phyloP scores from a whole-genome alignment of 2,329 filamentous ascomycete species.

The Aspergillus udagawae region DNA sequence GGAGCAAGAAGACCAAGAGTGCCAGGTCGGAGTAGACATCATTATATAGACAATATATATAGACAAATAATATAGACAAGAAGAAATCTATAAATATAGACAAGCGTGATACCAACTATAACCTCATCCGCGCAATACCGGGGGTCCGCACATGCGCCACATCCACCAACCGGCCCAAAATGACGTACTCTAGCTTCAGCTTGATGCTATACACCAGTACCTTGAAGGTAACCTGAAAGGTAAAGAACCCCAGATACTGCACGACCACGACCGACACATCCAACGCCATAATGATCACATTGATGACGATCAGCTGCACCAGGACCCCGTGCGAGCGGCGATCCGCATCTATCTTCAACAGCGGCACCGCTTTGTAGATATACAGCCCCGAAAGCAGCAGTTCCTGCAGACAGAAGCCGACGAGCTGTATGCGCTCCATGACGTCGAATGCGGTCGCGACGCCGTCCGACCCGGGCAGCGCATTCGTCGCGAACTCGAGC shows the following conservation, averaged over 20 bases:
- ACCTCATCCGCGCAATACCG: constrained; percentile 2
- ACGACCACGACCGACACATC: constrained; percentile 40
- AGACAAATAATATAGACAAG: too few species aligned
- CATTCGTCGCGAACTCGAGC: constrained; percentile 40
- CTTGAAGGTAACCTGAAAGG: constrained; percentile 44
- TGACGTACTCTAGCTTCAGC: constrained; percentile 46
- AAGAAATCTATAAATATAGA: neutral
- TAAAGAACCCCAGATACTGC: constrained; percentile 40
- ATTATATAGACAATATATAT: neutral
- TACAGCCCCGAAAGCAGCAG: constrained; percentile 50
- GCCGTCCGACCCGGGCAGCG: constrained; percentile 8
- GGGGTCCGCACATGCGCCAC: constrained; percentile 10
- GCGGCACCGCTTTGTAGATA: constrained; percentile 49
- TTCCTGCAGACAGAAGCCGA: constrained; percentile 54
- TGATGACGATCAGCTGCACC: constrained; percentile 46
- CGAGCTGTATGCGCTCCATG: constrained; percentile 53
- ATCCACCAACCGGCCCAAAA: constrained; percentile 39
- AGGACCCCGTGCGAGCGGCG: constrained; percentile 34
- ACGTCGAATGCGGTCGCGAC: constrained; percentile 36
- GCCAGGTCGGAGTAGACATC: constrained; percentile 29
- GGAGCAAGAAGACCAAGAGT: constrained; percentile 47
- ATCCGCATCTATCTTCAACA: constrained; percentile 43
- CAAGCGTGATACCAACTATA: neutral
- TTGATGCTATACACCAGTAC: constrained; percentile 46
- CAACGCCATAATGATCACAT: constrained; percentile 44